Percentiles rank a stretch among this genome's conserved stretches.
Conservation (phyloP, 768 basidiomycete genomes). For the Phanerodontia chrysosporium region DNA sequence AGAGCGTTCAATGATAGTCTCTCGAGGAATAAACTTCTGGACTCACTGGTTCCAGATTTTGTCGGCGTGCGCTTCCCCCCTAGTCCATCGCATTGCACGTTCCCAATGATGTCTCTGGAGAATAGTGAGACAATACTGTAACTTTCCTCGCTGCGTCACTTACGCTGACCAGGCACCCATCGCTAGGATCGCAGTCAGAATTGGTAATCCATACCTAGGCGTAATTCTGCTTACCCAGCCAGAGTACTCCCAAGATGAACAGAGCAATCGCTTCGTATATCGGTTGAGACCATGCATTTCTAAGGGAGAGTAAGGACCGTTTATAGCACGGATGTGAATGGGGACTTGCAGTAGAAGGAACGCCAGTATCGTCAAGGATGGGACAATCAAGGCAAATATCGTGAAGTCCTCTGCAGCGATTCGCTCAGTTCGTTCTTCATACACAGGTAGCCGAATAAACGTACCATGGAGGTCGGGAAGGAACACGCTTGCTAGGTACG, state of each 20-base stretch:
- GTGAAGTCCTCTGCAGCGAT: slow-evolving; percentile 55
- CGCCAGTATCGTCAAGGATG: slow-evolving; percentile 59
- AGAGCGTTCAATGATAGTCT: slow-evolving; percentile 7
- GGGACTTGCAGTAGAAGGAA: slow-evolving; percentile 54
- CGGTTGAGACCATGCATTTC: slow-evolving; percentile 69
- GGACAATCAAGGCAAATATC: slow-evolving; percentile 62
- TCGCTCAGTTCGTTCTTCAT: too few relatives aligned
- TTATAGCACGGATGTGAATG: not conserved
- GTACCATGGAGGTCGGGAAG: slow-evolving; percentile 61
- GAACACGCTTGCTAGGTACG: slow-evolving; percentile 64
- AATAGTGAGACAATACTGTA: too few relatives aligned
- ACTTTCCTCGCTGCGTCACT: too few relatives aligned
- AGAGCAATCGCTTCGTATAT: slow-evolving; percentile 52
- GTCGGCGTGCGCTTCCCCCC: slow-evolving; percentile 40
- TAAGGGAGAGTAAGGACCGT: slow-evolving; percentile 23
- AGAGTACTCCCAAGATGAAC: slow-evolving; percentile 55
- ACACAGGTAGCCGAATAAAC: slow-evolving; percentile 22
- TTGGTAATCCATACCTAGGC: not conserved
- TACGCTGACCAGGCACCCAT: slow-evolving; percentile 76
- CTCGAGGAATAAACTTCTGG: not conserved
- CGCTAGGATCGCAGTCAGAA: slow-evolving; percentile 34
- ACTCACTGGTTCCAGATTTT: slow-evolving; percentile 52
- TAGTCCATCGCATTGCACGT: slow-evolving; percentile 23
- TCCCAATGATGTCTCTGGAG: slow-evolving; percentile 72
- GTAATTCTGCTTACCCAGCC: slow-evolving; percentile 56